phyloP scores from a whole-genome alignment of 495 filamentous ascomycete genomes.

The Geopyxis carbonaria region DNA sequence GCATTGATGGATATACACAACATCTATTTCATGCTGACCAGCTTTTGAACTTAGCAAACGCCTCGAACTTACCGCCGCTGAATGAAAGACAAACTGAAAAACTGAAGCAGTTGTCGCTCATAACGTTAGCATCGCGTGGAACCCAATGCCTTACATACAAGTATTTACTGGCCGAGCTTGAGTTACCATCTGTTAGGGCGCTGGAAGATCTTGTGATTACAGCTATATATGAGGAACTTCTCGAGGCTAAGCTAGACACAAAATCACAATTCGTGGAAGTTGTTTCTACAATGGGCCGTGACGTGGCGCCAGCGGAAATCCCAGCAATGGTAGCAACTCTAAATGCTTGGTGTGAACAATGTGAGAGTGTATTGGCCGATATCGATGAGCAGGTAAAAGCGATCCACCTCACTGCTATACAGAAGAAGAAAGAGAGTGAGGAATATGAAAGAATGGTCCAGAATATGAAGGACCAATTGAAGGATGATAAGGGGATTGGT shows the following conservation, averaged over 20 bases:
- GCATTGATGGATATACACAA: too few species aligned
- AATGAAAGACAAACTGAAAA: constrained; percentile 60
- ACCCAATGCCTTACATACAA: constrained; percentile 51
- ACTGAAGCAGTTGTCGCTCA: constrained; percentile 77
- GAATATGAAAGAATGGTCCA: constrained; percentile 16
- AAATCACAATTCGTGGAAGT: constrained; percentile 52
- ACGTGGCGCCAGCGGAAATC: constrained; percentile 55
- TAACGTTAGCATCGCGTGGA: constrained; percentile 50
- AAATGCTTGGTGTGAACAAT: constrained; percentile 57
- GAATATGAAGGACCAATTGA: constrained; percentile 13
- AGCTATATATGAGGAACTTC: constrained; percentile 69
- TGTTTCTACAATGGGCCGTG: constrained; percentile 65
- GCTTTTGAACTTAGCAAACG: constrained; percentile 15
- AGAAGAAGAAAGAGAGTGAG: constrained; percentile 28
- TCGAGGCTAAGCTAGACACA: constrained; percentile 69
- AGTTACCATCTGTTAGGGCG: constrained; percentile 45
- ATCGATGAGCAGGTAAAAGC: constrained; percentile 42
- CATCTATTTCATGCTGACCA: neutral
- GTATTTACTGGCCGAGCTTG: constrained; percentile 46
- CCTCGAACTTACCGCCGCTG: constrained; percentile 48
- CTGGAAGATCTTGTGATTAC: constrained; percentile 84
- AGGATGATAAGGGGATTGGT: constrained; percentile 24
- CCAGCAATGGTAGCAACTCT: constrained; percentile 48
- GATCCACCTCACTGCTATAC: constrained; percentile 32
- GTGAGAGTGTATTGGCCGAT: constrained; percentile 52